These are phyloP conservation scores for Furculomyces boomerangus DNA, from an alignment of 371 early-diverging fungal genomes.

Conservation along the genomic window DNA sequence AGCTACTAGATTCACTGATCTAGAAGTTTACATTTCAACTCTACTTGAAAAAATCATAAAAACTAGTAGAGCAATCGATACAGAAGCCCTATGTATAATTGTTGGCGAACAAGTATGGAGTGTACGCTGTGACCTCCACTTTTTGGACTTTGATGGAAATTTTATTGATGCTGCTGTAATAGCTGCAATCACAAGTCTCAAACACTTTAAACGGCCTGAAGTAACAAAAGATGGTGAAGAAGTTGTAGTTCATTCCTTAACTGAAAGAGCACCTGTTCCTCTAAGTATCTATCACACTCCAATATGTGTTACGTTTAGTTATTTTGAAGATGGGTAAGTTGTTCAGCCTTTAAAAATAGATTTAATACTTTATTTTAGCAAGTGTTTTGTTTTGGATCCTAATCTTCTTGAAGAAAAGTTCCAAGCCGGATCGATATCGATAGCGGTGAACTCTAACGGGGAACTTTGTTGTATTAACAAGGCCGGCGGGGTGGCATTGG, in stretches of 20 bases:
- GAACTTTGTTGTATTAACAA: conserved; percentile 82
- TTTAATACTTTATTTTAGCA: conserved; percentile 23
- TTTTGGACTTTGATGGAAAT: conserved; percentile 87
- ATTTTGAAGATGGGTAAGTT: conserved; percentile 56
- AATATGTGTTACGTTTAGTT: conserved; percentile 75
- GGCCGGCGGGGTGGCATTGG: conserved; percentile 72
- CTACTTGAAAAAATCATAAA: conserved; percentile 75
- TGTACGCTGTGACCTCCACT: conserved; percentile 74
- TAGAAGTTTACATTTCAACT: conserved; percentile 66
- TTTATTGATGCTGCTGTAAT: conserved; percentile 77
- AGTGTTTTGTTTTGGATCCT: conserved; percentile 69
- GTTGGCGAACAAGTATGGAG: conserved; percentile 86
- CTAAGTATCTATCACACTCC: conserved; percentile 88
- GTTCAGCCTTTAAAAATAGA: background rate
- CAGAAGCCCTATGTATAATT: conserved; percentile 89
- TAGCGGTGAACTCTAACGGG: conserved; percentile 75
- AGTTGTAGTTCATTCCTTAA: conserved; percentile 66
- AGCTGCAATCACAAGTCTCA: conserved; percentile 74
- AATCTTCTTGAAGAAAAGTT: conserved; percentile 64
- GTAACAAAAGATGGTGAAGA: conserved; percentile 79
- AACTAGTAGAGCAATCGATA: conserved; percentile 74
- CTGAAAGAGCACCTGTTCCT: conserved; percentile 80
- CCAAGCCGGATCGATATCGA: conserved; percentile 59
- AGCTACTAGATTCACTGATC: conserved; percentile 33
- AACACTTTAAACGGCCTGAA: conserved; percentile 85